Base-by-base conservation (phyloP, 495 filamentous ascomycete genomes). In the Penicillium maclennaniae region DNA sequence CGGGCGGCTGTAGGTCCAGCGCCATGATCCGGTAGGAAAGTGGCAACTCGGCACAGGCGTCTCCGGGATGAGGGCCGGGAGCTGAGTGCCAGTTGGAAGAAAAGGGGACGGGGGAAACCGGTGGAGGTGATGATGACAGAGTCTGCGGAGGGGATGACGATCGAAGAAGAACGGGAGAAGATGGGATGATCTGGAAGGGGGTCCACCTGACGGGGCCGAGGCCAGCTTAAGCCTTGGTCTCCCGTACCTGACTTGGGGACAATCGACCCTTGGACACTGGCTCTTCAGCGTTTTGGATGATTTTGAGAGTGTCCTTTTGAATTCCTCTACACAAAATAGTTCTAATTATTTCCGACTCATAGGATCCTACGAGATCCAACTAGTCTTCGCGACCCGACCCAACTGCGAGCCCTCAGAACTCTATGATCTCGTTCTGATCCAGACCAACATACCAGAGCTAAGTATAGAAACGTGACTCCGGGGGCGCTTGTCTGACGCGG, bases 1-100 rank as follows among this genome's bases (percentile, higher is more conserved):
- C 85, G 65, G 85, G 74, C 64, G 87, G 82, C 71, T 87, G 86
- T 76, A 90, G 82, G 63, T 87, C 83, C 79, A 92, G 85, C 81
- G 92, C 91, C 91, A 95, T 96, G 67, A 60, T 74, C 68, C 53
- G 73, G 66, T 51, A 59, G 66, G 54, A 59, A 63, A 57, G 53
- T 51, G 62, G 67, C 65, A 61, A 60, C 67, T 70, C 70, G 69
- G 69, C 69, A 74, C 69, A 62, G 70, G 63, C 68, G 68, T 63
- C 60, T 67, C 70, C 69, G 66, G 63, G 59, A 58, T 59, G 58
- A 70, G 59, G 56, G 62, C 68, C 68, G 66, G 66, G 68, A 63
- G 67, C 59, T 59, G 66, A 68, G 63, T 65, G 65, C 60, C 62
- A 56, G 45, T 47, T 45, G 34, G 36, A 53, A 53, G 43, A 49